These are phyloP conservation scores for Cicer pinnatifidum DNA, from an alignment of 306 rosid genomes.

Conservation along the genomic window DNA sequence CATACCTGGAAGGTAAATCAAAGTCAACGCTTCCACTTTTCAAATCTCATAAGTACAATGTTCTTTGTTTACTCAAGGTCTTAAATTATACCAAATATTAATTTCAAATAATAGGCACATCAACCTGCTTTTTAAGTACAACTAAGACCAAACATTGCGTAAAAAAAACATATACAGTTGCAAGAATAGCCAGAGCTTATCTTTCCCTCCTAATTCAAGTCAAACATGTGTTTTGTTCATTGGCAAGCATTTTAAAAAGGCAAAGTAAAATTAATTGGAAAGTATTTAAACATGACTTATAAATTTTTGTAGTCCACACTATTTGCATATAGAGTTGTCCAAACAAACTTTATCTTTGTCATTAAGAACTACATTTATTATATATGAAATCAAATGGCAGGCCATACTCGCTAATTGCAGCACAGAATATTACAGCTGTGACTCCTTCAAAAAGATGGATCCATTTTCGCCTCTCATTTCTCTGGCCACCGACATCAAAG, in stretches of 20 bases:
- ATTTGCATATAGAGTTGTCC: background rate
- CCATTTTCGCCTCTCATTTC: constrained; percentile 99
- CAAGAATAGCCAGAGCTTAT: constrained; percentile 9
- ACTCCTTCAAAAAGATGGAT: constrained; percentile 99
- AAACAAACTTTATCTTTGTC: constrained; percentile 22
- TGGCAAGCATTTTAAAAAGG: background rate
- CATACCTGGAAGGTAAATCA: constrained; percentile 70
- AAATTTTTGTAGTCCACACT: background rate
- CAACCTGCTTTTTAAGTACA: background rate
- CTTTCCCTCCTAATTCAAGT: constrained; percentile 5
- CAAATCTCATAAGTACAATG: constrained; percentile 30
- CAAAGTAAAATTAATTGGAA: background rate
- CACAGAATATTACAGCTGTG: constrained; percentile 96
- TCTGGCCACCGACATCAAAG: constrained; percentile 97
- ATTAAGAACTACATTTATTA: constrained; percentile 25
- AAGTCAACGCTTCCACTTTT: constrained; percentile 36
- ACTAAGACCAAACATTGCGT: constrained; percentile 2
- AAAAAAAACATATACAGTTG: no score
- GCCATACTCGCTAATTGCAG: constrained; percentile 95
- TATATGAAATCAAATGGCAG: constrained; percentile 22
- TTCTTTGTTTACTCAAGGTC: constrained; percentile 5
- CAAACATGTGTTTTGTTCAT: background rate
- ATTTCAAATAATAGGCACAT: background rate
- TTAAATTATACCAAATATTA: background rate
- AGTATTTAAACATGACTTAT: background rate